Evolutionary conservation across 352 stramenopile species (phyloP), one percentile per base, ranked within the genome.

Genomic region (Globisporangium cystogenes): DNA sequence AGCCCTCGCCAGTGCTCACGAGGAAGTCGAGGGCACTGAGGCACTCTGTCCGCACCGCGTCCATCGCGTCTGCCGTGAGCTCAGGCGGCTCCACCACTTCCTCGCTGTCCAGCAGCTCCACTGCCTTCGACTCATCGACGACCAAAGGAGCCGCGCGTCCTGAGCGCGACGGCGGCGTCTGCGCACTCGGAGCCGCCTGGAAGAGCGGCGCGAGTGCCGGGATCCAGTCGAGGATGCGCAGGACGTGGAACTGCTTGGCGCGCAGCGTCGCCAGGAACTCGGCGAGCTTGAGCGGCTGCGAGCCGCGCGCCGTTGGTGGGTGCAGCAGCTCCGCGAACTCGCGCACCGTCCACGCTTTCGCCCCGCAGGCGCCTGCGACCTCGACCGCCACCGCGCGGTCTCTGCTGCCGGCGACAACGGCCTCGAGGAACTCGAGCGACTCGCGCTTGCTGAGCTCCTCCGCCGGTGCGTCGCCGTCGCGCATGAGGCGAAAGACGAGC

Each of bases 401-500:
- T 1, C 26, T 20, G 0, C 23, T 6, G 4, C 31, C 12, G 0
- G 59, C 58, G 4, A 76, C 53, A 11, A 39, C 12, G 1, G 47
- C 39, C 3, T 24, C n/a, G 1, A 76, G 41, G 40, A 74, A 70
- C 15, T 48, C 56, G 24, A 64, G 29, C 5, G 61, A 62, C 20
- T 79, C 70, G 7, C 61, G 55, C 37, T 59, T 60, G 4, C 12
- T 45, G n/a, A 72, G 51, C 29, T 66, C 64, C 41, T 64, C 47
- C 0, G n/a, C n/a, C n/a, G n/a, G n/a, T n/a, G 23, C 26, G 3
- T 47, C 37, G 16, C 49, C 31, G 2, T 44, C 31, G 49, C 63
- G 61, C 53, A 77, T 67, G 23, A 81, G 58, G 55, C 72, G 61
- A 31, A 75, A 86, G 12, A 69, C 49, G 39, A 79, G 71, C 24